Evolutionary conservation across 2,329 filamentous ascomycete genomes (phyloP).

Genomic region (Diaporthe vexans): DNA sequence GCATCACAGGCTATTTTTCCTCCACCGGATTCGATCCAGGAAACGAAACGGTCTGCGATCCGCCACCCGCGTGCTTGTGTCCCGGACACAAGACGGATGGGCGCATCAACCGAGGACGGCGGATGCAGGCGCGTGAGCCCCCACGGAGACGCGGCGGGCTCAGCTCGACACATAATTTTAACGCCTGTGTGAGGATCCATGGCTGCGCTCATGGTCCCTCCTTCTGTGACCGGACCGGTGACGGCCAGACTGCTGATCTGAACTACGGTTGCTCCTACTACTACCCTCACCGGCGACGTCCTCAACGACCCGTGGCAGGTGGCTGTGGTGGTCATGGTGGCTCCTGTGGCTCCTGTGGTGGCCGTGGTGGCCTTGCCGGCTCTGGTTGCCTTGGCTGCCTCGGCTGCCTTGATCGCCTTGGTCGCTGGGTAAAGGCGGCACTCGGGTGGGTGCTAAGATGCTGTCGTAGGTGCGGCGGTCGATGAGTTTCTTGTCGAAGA

Average conservation of each 20-base stretch:
- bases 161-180: not conserved
- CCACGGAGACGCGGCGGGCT: not conserved
- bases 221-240: not conserved
- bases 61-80: constrained; percentile 12
- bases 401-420: not conserved
- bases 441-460: not conserved
- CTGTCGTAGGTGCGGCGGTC: constrained; percentile 1
- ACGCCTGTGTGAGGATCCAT: not conserved
- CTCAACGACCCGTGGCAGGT: constrained; percentile 7
- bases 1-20: not conserved
- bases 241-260: not conserved
- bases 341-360: not conserved
- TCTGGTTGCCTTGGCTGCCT: not conserved
- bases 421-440: constrained; percentile 11
- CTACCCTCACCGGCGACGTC: constrained; percentile 19
- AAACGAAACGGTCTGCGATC: not conserved
- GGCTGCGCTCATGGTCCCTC: not conserved
- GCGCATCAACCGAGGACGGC: not conserved
- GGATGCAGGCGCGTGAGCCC: not conserved
- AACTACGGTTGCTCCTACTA: not conserved
- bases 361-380: not conserved
- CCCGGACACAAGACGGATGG: not conserved
- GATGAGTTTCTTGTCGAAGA: constrained; percentile 50
- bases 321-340: not conserved
- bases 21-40: not conserved